These are phyloP conservation scores for Turritis glabra DNA, from an alignment of 345 rosid species.

Conservation along the genomic window DNA sequence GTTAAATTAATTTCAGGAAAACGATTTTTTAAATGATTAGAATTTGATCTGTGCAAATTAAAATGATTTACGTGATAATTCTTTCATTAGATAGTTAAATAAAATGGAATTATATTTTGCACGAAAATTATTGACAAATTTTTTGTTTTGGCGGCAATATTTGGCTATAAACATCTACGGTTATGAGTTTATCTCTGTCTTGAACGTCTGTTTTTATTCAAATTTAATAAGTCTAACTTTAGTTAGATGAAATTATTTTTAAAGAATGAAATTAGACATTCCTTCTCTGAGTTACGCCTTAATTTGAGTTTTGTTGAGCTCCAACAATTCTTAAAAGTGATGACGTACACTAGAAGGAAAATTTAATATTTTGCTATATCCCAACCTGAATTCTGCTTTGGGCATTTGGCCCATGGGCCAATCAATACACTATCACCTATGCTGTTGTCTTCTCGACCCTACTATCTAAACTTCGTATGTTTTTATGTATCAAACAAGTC, in stretches of 20 bases:
- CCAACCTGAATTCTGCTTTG: neutral
- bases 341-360: neutral
- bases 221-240: too few relatives aligned
- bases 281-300: neutral
- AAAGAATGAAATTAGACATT: neutral
- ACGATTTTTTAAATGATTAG: neutral
- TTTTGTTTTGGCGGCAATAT: too few relatives aligned
- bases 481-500: neutral
- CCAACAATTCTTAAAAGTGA: neutral
- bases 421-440: neutral
- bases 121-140: too few relatives aligned
- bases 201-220: neutral
- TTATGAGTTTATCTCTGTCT: too few relatives aligned
- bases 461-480: neutral
- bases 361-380: neutral
- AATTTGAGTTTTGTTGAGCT: neutral
- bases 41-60: too few relatives aligned
- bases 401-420: slow-evolving; percentile 3
- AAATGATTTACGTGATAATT: too few relatives aligned
- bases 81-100: too few relatives aligned
- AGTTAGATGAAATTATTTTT: neutral
- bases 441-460: neutral
- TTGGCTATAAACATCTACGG: too few relatives aligned
- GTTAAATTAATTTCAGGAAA: neutral
- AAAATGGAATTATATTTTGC: too few relatives aligned